phyloP scores from a whole-genome alignment of 306 rosid genomes.

The Aeschynomene evenia region DNA sequence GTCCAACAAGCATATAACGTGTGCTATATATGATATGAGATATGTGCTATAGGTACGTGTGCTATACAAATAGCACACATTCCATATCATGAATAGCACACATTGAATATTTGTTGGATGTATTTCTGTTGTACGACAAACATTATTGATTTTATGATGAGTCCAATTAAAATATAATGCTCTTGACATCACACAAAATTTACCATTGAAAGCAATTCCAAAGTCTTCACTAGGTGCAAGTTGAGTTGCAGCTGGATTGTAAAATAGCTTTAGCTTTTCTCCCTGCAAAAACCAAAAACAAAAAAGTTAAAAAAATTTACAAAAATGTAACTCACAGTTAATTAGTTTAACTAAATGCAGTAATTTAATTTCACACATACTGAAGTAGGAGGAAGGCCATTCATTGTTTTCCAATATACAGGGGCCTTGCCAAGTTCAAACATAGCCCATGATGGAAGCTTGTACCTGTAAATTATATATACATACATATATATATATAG shows the following conservation, averaged over 20 bases:
- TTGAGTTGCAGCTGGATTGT: constrained; percentile 70
- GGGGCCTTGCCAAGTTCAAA: constrained; percentile 85
- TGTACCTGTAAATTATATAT: constrained; percentile 56
- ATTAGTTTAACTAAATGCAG: neutral
- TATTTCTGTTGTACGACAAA: too few relatives aligned
- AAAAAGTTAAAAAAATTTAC: neutral
- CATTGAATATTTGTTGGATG: too few relatives aligned
- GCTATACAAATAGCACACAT: too few relatives aligned
- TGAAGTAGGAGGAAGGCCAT: constrained; percentile 79
- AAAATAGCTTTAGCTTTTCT: constrained; percentile 80
- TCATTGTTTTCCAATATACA: constrained; percentile 89
- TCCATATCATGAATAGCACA: too few relatives aligned
- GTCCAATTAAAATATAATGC: too few relatives aligned
- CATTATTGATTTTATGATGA: neutral
- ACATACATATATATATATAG: too few relatives aligned
- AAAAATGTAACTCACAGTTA: neutral
- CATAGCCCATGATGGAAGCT: constrained; percentile 86
- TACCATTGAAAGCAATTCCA: constrained; percentile 91
- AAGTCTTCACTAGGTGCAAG: constrained; percentile 76
- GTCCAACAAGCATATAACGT: too few relatives aligned
- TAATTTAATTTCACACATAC: constrained; percentile 41
- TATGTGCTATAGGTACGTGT: too few relatives aligned
- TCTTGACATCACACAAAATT: neutral
- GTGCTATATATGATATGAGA: too few relatives aligned
- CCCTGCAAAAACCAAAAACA: constrained; percentile 53